Percentiles rank a stretch among this genome's conserved stretches.
phyloP scores from a whole-genome alignment of 306 rosid species.

The Psophocarpus tetragonolobus region DNA sequence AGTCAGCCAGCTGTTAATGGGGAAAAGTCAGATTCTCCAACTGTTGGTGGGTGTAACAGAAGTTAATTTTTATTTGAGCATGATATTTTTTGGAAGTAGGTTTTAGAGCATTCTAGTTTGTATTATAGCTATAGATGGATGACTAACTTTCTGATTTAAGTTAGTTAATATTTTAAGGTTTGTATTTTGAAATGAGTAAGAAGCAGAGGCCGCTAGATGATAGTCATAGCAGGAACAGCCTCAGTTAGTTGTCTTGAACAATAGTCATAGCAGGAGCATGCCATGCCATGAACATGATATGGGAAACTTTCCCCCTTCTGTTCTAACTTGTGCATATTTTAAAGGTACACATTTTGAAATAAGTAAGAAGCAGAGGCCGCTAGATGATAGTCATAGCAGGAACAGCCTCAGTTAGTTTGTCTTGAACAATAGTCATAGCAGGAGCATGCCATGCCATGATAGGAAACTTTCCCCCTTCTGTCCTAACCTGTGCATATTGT shows the following conservation, averaged over 20 bases:
- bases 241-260: not conserved
- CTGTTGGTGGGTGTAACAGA: slow-evolving; percentile 67
- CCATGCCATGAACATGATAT: not conserved
- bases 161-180: slow-evolving; percentile 3
- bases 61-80: slow-evolving; percentile 10
- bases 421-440: slow-evolving; percentile 3
- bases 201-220: not conserved
- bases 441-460: not conserved
- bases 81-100: not conserved
- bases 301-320: not conserved
- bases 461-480: not conserved
- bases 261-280: not conserved
- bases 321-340: not conserved
- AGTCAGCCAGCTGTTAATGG: slow-evolving; percentile 97
- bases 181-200: slow-evolving; percentile 2
- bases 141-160: slow-evolving; percentile 7
- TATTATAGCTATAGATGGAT: not conserved
- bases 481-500: not conserved
- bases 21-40: slow-evolving; percentile 80
- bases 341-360: not conserved
- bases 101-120: not conserved
- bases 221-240: not conserved
- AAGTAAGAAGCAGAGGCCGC: not conserved
- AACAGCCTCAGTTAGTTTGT: not conserved
- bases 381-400: not conserved